Percentiles rank a stretch among this genome's conserved stretches.
Conservation (phyloP, 2,329 filamentous ascomycete species). For the Drechslerella coelobrocha region DNA sequence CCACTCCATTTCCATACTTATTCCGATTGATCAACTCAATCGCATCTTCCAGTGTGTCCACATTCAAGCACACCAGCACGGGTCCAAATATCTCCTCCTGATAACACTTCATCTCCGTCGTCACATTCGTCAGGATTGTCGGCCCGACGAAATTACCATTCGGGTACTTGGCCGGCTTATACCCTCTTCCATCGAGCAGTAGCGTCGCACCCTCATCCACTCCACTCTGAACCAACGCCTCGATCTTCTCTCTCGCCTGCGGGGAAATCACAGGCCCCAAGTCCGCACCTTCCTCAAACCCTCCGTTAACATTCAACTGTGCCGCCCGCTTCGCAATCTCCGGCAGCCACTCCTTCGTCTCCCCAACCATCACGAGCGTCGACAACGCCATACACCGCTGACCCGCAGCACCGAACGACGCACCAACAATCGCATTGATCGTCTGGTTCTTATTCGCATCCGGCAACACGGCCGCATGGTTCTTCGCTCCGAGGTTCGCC, state of each 20-base stretch:
- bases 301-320: constrained; percentile 75
- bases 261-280: constrained; percentile 82
- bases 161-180: constrained; percentile 77
- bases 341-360: constrained; percentile 81
- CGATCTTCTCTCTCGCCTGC: constrained; percentile 78
- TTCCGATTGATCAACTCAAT: constrained; percentile 83
- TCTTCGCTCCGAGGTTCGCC: constrained; percentile 86
- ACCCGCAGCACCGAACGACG: constrained; percentile 82
- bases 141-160: constrained; percentile 80
- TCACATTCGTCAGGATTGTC: constrained; percentile 83
- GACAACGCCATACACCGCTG: constrained; percentile 88
- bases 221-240: constrained; percentile 75
- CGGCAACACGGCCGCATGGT: constrained; percentile 80
- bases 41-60: constrained; percentile 78
- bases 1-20: constrained; percentile 84
- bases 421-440: constrained; percentile 80
- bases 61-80: constrained; percentile 80
- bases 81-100: constrained; percentile 85
- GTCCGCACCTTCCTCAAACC: constrained; percentile 80
- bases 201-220: constrained; percentile 82
- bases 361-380: constrained; percentile 81
- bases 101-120: constrained; percentile 82
- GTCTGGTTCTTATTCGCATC: constrained; percentile 92
- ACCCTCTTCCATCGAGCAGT: constrained; percentile 79
- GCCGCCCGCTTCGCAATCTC: constrained; percentile 80